These are phyloP conservation scores for Eremochloa ophiuroides DNA, from an alignment of 176 grass and related monocot genomes.

Conservation along the genomic window DNA sequence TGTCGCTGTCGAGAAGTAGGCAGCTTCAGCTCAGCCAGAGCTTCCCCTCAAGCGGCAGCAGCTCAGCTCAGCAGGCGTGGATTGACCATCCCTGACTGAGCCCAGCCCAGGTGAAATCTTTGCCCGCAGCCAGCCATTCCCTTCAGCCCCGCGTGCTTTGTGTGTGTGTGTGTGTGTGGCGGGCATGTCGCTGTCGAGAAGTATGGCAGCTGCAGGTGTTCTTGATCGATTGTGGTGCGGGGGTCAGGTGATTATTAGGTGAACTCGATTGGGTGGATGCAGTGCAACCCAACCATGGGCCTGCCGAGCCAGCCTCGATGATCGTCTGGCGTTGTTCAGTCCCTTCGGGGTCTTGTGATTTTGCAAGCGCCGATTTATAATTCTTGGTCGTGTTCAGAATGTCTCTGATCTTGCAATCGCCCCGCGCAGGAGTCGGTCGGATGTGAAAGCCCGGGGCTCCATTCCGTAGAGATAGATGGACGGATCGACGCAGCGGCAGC, in stretches of 20 bases:
- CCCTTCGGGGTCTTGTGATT: not conserved
- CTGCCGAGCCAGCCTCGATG: too few relatives aligned
- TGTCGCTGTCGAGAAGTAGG: too few relatives aligned
- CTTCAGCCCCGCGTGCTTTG: too few relatives aligned
- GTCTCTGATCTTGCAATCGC: not conserved
- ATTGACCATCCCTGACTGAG: too few relatives aligned
- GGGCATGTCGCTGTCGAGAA: not conserved
- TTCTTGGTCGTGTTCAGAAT: not conserved
- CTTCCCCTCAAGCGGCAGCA: too few relatives aligned
- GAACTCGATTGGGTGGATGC: not conserved
- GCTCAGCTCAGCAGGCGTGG: too few relatives aligned
- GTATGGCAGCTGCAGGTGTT: not conserved
- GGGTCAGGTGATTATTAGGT: too few relatives aligned
- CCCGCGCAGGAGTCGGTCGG: not conserved
- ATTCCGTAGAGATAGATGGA: not conserved
- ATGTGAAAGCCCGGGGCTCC: slow-evolving; percentile 19
- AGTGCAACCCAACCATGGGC: not conserved
- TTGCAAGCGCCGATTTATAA: not conserved
- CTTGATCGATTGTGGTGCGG: not conserved
- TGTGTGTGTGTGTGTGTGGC: too few relatives aligned
- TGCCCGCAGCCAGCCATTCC: too few relatives aligned
- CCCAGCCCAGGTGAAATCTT: too few relatives aligned
- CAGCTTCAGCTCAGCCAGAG: too few relatives aligned
- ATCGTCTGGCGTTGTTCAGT: not conserved
- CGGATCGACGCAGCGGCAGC: slow-evolving; percentile 1